Evolutionary conservation across 2,329 filamentous ascomycete species (phyloP), one percentile per base, ranked within the genome.

Genomic region (Hymenoscyphus repandus): DNA sequence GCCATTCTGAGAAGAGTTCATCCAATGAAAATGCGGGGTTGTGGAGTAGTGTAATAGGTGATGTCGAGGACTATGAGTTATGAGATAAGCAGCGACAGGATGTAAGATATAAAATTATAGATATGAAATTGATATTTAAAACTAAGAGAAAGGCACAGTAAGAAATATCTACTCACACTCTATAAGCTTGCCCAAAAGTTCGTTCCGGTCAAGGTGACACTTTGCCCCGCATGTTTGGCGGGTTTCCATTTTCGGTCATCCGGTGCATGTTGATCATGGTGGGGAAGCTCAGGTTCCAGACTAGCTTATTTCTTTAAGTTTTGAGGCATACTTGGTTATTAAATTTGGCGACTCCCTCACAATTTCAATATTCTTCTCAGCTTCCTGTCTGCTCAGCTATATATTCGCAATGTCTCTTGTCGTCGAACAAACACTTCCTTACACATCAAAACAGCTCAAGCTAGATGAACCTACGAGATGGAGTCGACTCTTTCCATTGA

Each of bases 341-440:
- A 4, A 4, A 4, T 27, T 7, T 4, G 7, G 22, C 22, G 7
- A 4, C 7, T 27, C 22, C 22, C 7, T 27, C 22, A 27, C 4
- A 27, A 4, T 27, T 27, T 7, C 7, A 4, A 27, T 27, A 4
- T 7, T 4, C 4, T 4, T 27, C 7, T 27, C 22, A 27, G 22
- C 7, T 27, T 27, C 22, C 22, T 27, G 22, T 7, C 22, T 27
- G 22, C 22, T 7, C 22, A 7, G 22, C 22, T 34, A 32, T 22
- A 45, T 12, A 11, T 41, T 44, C 34, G 50, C 42, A 9, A 62
- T 63, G 60, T 56, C 60, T 40, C 40, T 63, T 15, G 45, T 62
- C 18, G 56, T 63, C 15, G 56, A 60, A 34, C 60, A 51, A 45
- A 60, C 60, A 2, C 43, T 60, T 37, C 59, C 60, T 13, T 63